Conservation (phyloP, 1,284 basidiomycete species). For the Sparassis latifolia region DNA sequence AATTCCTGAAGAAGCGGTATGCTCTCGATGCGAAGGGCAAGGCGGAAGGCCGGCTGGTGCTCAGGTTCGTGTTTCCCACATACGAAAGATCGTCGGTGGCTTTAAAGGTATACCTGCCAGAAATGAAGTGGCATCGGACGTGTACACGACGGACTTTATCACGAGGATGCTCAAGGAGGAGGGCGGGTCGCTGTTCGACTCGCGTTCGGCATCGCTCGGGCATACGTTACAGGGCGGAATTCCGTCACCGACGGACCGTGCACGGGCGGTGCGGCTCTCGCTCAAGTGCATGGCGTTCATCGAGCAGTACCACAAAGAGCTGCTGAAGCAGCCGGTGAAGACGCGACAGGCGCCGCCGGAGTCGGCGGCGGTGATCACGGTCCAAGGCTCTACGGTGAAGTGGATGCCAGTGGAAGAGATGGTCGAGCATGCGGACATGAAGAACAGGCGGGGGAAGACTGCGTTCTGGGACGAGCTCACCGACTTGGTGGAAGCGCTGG, state of each 20-base stretch:
- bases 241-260: constrained; percentile 91
- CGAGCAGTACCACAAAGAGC: constrained; percentile 66
- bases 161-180: constrained; percentile 95
- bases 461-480: constrained; percentile 80
- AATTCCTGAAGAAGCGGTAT: constrained; percentile 86
- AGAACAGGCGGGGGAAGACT: constrained; percentile 76
- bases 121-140: constrained; percentile 80
- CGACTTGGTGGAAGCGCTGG: constrained; percentile 67
- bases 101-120: constrained; percentile 31
- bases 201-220: constrained; percentile 88
- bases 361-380: constrained; percentile 86
- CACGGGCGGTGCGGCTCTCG: constrained; percentile 84
- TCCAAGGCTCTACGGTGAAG: constrained; percentile 73
- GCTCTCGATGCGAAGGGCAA: constrained; percentile 83
- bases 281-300: constrained; percentile 93
- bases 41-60: constrained; percentile 88
- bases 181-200: constrained; percentile 87
- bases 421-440: constrained; percentile 84
- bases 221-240: constrained; percentile 96
- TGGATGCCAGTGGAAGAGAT: constrained; percentile 86
- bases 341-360: constrained; percentile 49
- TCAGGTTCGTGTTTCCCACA: constrained; percentile 49
- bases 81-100: neutral
- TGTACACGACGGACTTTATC: constrained; percentile 91
- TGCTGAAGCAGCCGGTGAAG: constrained; percentile 41